Evolutionary conservation across 2,329 filamentous ascomycete species (phyloP).

Genomic region (Fusarium floridanum): DNA sequence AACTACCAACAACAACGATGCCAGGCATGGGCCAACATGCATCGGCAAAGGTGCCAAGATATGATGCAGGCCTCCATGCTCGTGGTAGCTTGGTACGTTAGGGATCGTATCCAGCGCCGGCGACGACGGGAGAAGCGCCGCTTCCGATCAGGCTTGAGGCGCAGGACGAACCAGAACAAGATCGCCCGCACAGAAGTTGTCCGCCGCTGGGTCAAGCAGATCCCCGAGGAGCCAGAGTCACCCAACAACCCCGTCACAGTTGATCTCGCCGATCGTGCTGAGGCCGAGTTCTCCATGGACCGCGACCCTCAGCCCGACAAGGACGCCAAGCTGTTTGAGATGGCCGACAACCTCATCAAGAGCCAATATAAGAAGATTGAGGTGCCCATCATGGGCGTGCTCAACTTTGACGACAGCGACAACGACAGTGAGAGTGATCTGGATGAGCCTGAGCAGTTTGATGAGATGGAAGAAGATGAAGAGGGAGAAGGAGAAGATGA

Average conservation of each 20-base stretch:
- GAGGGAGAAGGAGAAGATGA: slow-evolving; percentile 44
- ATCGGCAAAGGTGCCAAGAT: slow-evolving; percentile 62
- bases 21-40: slow-evolving; percentile 61
- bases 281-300: slow-evolving; percentile 58
- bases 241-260: slow-evolving; percentile 47
- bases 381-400: slow-evolving; percentile 59
- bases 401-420: slow-evolving; percentile 60
- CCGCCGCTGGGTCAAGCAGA: slow-evolving; percentile 58
- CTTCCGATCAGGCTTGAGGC: slow-evolving; percentile 56
- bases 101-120: slow-evolving; percentile 60
- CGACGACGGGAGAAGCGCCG: slow-evolving; percentile 56
- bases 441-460: slow-evolving; percentile 44
- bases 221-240: slow-evolving; percentile 52
- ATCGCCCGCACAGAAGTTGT: slow-evolving; percentile 57
- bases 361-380: slow-evolving; percentile 61
- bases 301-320: slow-evolving; percentile 55
- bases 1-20: slow-evolving; percentile 63
- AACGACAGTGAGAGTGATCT: slow-evolving; percentile 55
- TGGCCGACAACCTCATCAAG: slow-evolving; percentile 62
- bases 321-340: slow-evolving; percentile 58
- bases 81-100: slow-evolving; percentile 64
- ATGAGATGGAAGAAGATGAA: slow-evolving; percentile 47
- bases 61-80: slow-evolving; percentile 64
- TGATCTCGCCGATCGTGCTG: slow-evolving; percentile 52
- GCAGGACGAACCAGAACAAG: slow-evolving; percentile 51